phyloP scores from a whole-genome alignment of 2,329 filamentous ascomycete genomes.

The Aureobasidium lini region DNA sequence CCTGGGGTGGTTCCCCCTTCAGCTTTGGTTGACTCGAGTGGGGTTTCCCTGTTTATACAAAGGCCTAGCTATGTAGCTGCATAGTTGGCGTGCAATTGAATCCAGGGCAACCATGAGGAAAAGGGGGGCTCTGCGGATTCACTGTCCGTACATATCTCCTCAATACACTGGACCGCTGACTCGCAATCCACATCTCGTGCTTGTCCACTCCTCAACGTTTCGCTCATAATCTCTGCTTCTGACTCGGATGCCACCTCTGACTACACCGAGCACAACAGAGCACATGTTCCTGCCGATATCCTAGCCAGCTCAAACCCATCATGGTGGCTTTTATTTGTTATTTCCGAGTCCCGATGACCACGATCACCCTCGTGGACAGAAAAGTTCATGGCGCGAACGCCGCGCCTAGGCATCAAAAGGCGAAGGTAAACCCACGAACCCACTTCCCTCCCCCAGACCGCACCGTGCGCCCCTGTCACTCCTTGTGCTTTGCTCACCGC shows the following conservation, averaged over 20 bases:
- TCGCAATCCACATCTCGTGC: neutral
- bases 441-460: constrained; percentile 11
- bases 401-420: neutral
- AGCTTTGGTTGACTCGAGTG: neutral
- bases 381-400: constrained; percentile 9
- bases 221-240: neutral
- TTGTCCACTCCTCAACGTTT: constrained; percentile 2
- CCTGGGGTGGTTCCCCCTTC: neutral
- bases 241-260: neutral
- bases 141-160: neutral
- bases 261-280: neutral
- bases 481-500: constrained; percentile 6
- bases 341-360: neutral
- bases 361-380: constrained; percentile 3
- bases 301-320: neutral
- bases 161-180: constrained; percentile 1
- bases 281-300: constrained; percentile 1
- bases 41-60: neutral
- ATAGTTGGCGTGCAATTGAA: constrained; percentile 2
- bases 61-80: constrained; percentile 7
- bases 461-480: constrained; percentile 9
- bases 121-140: constrained; percentile 1
- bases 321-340: neutral
- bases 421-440: neutral
- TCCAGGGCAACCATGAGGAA: neutral